A percentile compares a stretch with the other conserved stretches of the same genome.
Conservation (phyloP, 306 rosid genomes). For the Prunus mira region DNA sequence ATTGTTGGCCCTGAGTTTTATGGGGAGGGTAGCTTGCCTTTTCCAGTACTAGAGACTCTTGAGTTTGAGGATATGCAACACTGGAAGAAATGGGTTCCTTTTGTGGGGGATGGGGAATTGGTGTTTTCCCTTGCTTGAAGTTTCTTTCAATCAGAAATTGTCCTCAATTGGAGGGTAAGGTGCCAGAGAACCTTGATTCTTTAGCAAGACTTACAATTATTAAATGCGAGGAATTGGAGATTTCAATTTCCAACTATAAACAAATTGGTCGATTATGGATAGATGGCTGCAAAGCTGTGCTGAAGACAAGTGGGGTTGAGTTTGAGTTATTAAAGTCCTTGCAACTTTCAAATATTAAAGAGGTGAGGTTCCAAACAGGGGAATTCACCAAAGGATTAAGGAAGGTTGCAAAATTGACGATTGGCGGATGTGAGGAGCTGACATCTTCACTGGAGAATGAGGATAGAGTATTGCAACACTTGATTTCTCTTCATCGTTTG, state of each 20-base stretch:
- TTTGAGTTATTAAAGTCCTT: not conserved
- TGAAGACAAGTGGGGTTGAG: not conserved
- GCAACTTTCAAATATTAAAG: not conserved
- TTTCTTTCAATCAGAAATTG: not conserved
- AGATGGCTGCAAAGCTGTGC: not conserved
- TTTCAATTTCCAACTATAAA: not conserved
- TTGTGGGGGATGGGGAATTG: too few relatives aligned
- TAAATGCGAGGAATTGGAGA: not conserved
- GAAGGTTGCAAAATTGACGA: too few relatives aligned
- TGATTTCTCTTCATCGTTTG: too few relatives aligned
- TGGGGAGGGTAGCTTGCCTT: not conserved
- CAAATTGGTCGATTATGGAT: not conserved
- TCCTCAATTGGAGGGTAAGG: not conserved
- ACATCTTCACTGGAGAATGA: too few relatives aligned
- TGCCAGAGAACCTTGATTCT: not conserved
- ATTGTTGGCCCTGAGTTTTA: conserved; percentile 5
- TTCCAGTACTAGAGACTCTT: not conserved
- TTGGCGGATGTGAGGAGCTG: too few relatives aligned
- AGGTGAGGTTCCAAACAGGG: not conserved
- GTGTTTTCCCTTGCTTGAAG: not conserved
- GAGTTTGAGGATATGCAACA: not conserved
- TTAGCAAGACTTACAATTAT: not conserved
- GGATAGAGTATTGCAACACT: too few relatives aligned
- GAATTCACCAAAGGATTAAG: not conserved
- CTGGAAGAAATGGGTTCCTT: conserved; percentile 9